phyloP scores from a whole-genome alignment of 73 alveolate species.

The Paramecium octaurelia region DNA sequence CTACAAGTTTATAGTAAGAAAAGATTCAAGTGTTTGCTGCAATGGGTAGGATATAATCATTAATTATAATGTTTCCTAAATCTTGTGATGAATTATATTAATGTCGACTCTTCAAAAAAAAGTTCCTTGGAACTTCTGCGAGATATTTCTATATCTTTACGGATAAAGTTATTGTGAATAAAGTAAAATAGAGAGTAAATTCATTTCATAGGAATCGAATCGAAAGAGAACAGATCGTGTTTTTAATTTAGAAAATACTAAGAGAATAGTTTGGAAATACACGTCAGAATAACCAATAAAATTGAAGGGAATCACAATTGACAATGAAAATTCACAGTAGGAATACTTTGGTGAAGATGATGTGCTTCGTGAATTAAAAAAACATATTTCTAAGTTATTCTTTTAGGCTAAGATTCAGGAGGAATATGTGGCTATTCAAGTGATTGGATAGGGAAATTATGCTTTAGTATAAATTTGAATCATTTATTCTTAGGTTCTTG shows the following conservation, averaged over 20 bases:
- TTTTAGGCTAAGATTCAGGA: constrained; percentile 5
- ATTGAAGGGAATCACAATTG: not conserved
- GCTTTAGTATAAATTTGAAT: constrained; percentile 20
- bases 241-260: not conserved
- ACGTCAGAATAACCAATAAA: not conserved
- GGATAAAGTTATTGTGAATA: not conserved
- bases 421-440: constrained; percentile 23
- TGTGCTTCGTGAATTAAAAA: constrained; percentile 1
- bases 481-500: not conserved
- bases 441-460: constrained; percentile 32
- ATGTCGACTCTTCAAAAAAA: not conserved
- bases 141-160: not conserved
- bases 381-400: not conserved
- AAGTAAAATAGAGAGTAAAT: not conserved
- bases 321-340: not conserved
- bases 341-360: constrained; percentile 38
- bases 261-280: constrained; percentile 37
- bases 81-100: constrained; percentile 37
- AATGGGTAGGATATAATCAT: not conserved
- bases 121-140: not conserved
- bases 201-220: not conserved
- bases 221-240: not conserved
- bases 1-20: not conserved
- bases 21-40: not conserved
- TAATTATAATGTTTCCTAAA: constrained; percentile 31